Conservation (phyloP, 2,329 filamentous ascomycete species). For the Ceratocystis colombiana region DNA sequence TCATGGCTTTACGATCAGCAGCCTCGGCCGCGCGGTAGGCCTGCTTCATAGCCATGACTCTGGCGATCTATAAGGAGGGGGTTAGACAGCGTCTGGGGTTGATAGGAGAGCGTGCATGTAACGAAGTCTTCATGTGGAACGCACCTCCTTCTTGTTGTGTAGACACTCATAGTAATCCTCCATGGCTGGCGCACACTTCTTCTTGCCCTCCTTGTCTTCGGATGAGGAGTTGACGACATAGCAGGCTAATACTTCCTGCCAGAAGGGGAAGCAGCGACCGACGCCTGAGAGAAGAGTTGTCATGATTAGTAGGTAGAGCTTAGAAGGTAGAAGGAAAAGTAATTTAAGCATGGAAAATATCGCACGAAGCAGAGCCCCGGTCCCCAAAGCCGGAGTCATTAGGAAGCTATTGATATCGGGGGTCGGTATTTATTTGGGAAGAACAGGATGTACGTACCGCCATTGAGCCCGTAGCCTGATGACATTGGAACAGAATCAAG, state of each 20-base stretch:
- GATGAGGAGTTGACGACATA: constrained; percentile 86
- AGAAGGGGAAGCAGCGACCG: constrained; percentile 92
- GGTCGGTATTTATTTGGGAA: background rate
- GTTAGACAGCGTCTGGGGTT: background rate
- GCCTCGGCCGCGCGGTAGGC: constrained; percentile 75
- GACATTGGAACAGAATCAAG: constrained; percentile 46
- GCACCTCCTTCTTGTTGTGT: constrained; percentile 97
- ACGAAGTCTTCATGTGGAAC: constrained; percentile 30
- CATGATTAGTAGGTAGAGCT: background rate
- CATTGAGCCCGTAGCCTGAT: constrained; percentile 72
- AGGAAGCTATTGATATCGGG: background rate
- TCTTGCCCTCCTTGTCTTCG: constrained; percentile 70
- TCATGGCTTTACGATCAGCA: constrained; percentile 49
- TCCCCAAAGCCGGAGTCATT: background rate
- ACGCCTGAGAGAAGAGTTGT: constrained; percentile 38
- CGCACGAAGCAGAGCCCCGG: too few relatives aligned
- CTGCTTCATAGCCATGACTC: constrained; percentile 66
- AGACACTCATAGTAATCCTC: constrained; percentile 99
- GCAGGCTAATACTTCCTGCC: constrained; percentile 97
- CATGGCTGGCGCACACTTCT: constrained; percentile 72
- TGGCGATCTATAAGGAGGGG: constrained; percentile 51
- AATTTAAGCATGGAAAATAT: background rate
- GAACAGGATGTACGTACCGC: constrained; percentile 44
- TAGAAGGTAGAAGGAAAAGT: background rate
- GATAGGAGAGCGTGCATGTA: background rate